Conservation (phyloP, 306 rosid species). For the Cicer arietinum region DNA sequence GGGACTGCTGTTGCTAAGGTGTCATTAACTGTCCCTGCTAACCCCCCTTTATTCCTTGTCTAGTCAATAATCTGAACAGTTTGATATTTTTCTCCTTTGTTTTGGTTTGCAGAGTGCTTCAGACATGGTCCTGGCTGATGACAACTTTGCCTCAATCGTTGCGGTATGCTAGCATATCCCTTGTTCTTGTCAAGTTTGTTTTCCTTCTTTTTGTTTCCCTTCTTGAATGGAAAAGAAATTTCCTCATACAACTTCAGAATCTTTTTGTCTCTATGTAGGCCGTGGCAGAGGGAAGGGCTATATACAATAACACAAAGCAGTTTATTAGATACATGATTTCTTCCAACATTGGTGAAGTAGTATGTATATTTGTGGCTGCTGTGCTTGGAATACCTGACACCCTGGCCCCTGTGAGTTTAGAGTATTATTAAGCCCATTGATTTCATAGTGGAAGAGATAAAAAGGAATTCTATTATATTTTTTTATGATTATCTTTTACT, state of each 20-base stretch:
- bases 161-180: conserved; percentile 65
- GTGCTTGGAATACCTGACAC: conserved; percentile 99
- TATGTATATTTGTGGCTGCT: conserved; percentile 98
- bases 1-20: conserved; percentile 99
- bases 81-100: conserved; percentile 5
- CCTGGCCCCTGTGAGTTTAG: conserved; percentile 88
- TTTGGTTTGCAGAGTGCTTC: conserved; percentile 78
- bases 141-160: conserved; percentile 94
- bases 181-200: conserved; percentile 35
- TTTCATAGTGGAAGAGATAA: conserved; percentile 30
- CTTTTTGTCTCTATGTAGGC: conserved; percentile 63
- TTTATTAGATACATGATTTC: conserved; percentile 99
- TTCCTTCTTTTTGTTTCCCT: background rate
- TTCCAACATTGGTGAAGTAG: conserved; percentile 98
- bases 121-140: conserved; percentile 98
- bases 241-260: conserved; percentile 41
- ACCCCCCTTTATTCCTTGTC: background rate
- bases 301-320: conserved; percentile 93
- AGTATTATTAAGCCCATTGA: conserved; percentile 35
- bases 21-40: conserved; percentile 32
- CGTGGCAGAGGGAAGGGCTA: conserved; percentile 98
- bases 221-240: conserved; percentile 18
- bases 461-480: conserved; percentile 24
- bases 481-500: background rate
- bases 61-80: conserved; percentile 35